Percentiles rank a stretch among this genome's conserved stretches.
These are phyloP conservation scores for Neonectria ditissima DNA, from an alignment of 2,329 filamentous ascomycete species.

Conservation along the genomic window DNA sequence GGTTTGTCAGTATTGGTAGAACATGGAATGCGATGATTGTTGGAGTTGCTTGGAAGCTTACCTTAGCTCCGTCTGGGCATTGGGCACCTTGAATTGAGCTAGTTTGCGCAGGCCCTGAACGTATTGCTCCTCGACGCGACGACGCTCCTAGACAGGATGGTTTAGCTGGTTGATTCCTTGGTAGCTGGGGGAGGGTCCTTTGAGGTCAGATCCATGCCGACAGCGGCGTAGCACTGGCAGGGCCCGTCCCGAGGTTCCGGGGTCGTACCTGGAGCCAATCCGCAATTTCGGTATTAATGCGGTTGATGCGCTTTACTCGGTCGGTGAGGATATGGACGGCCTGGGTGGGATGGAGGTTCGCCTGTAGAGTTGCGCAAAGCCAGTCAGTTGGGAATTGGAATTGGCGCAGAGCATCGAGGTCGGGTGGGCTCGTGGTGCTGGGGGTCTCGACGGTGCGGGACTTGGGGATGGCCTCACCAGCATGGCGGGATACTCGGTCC, in stretches of 20 bases:
- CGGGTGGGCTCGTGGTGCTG: slow-evolving; percentile 11
- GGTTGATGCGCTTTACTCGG: slow-evolving; percentile 86
- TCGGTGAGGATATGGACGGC: slow-evolving; percentile 87
- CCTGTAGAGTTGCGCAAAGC: slow-evolving; percentile 61
- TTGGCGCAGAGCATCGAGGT: slow-evolving; percentile 2
- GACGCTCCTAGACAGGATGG: slow-evolving; percentile 77
- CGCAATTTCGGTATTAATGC: slow-evolving; percentile 89
- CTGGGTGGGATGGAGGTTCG: slow-evolving; percentile 82
- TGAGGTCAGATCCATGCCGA: background rate
- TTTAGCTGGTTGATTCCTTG: slow-evolving; percentile 27
- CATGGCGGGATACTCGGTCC: slow-evolving; percentile 93
- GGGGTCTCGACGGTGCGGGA: background rate
- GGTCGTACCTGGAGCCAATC: slow-evolving; percentile 91
- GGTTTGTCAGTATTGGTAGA: slow-evolving; percentile 24
- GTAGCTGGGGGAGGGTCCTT: background rate
- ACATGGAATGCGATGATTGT: background rate
- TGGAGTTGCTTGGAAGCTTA: slow-evolving; percentile 58
- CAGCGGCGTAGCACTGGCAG: slow-evolving; percentile 6
- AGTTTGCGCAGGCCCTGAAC: slow-evolving; percentile 85
- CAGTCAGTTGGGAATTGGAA: slow-evolving; percentile 31
- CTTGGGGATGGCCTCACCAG: slow-evolving; percentile 73
- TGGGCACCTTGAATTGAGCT: slow-evolving; percentile 77
- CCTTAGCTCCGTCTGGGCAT: slow-evolving; percentile 86
- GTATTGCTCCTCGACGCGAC: slow-evolving; percentile 91
- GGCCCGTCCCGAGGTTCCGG: slow-evolving; percentile 10